Evolutionary conservation across 2,329 filamentous ascomycete genomes (phyloP).

Genomic region (Colletotrichum sansevieriae): DNA sequence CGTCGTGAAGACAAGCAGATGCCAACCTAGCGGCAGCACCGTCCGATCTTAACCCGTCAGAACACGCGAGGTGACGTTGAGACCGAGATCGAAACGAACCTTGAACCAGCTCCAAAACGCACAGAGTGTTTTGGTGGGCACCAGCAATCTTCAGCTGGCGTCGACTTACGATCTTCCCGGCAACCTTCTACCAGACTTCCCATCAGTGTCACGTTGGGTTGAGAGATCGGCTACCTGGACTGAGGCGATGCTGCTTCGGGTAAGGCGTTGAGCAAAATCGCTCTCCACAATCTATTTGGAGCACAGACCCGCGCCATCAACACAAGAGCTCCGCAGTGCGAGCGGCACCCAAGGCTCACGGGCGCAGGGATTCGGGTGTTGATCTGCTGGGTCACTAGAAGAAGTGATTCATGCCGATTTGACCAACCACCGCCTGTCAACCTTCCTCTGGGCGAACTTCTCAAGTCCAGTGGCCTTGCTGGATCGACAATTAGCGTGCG

Average conservation of each 20-base stretch:
- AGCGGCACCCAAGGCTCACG: conserved; percentile 23
- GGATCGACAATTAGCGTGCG: conserved; percentile 33
- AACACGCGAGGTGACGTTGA: conserved; percentile 34
- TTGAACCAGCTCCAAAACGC: conserved; percentile 36
- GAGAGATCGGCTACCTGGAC: conserved; percentile 9
- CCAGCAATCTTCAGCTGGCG: conserved; percentile 13
- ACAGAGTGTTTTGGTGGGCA: conserved; percentile 26
- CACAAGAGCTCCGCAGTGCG: conserved; percentile 15
- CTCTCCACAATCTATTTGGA: conserved; percentile 8
- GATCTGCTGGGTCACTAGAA: conserved; percentile 21
- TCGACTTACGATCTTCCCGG: conserved; percentile 3
- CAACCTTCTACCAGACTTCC: conserved; percentile 11
- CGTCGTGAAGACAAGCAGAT: conserved; percentile 13
- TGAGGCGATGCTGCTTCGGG: conserved; percentile 15
- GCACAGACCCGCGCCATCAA: conserved; percentile 25
- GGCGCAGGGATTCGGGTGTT: conserved; percentile 17
- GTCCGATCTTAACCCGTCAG: conserved; percentile 35
- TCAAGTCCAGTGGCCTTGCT: conserved; percentile 4
- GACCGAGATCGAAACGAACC: conserved; percentile 38
- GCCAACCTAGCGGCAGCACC: conserved; percentile 27
- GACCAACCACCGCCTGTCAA: conserved; percentile 20
- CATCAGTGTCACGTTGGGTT: conserved; percentile 22
- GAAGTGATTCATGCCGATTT: conserved; percentile 24
- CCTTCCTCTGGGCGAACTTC: not conserved
- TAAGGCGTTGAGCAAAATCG: conserved; percentile 16